Base-by-base conservation (phyloP, 2,329 filamentous ascomycete genomes). In the Chalaropsis ovoidea region DNA sequence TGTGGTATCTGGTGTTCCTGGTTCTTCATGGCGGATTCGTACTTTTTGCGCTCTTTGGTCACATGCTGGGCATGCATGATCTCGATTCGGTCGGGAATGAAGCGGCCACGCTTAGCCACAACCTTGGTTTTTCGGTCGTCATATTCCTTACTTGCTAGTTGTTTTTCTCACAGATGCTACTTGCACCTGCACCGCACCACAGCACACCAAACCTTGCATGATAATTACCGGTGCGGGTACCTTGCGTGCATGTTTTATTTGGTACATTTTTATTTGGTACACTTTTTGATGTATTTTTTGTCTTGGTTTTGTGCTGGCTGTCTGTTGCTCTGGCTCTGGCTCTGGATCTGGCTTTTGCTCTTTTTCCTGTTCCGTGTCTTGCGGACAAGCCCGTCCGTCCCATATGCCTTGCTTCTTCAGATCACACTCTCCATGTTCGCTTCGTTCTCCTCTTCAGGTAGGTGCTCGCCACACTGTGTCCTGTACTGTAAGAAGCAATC, bases 91-190 rank as follows among this genome's bases (percentile, higher is more conserved):
- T 73, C 71, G 5, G 71, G 39, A 69, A 67, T n/a, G 0, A 73
- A 74, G 0, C 74, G 73, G 68, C 78, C 80, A 45, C 69, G 65
- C 4, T 71, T 64, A 1, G 70, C 74, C n/a, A 67, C 73, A 4
- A 77, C 68, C 3, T 69, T 62, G 0, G 67, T 22, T 24, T 47
- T 24, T 22, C 19, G 19, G 19, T n/a, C n/a, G 47, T 49, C 47
- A 49, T 49, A 19, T 24, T 27, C 22, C 7, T 8, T 31, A 24
- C 43, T 42, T 61, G 15, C 11, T 31, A 17, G 10, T 41, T 61
- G n/a, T 19, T 7, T 61, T 45, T 61, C 15, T 31, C 15, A 6
- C 31, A 43, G 15, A 43, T 62, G 39, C 35, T 17, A 45, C 60
- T n/a, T 31, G 22, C 10, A 17, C 13, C 31, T 35, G 31, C 7